Conservation (phyloP, 768 basidiomycete genomes). For the Harrya chromipes region DNA sequence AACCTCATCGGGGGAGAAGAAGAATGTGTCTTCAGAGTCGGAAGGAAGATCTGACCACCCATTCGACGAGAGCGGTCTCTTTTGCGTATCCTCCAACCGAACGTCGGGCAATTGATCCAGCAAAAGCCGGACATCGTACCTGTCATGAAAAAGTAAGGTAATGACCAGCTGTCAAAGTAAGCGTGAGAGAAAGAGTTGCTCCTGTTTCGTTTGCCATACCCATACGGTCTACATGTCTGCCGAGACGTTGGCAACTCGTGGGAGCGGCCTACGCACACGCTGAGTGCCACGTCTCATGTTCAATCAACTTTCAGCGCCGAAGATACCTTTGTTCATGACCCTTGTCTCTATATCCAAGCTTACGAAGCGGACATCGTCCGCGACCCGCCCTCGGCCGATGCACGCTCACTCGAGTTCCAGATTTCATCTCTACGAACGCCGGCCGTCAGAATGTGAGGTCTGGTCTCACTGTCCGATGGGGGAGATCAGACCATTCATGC, state of each 20-base stretch:
- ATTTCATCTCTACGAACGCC: conserved; percentile 3
- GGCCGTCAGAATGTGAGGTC: conserved; percentile 20
- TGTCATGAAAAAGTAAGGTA: conserved; percentile 34
- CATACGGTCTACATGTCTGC: conserved; percentile 7
- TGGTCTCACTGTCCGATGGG: conserved; percentile 38
- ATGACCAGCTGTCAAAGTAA: conserved; percentile 6
- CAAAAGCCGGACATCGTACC: conserved; percentile 80
- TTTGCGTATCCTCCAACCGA: background rate
- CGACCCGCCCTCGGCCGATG: conserved; percentile 42
- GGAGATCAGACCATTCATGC: conserved; percentile 11
- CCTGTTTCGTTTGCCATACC: background rate
- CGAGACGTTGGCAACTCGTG: conserved; percentile 11
- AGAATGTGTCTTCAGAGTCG: conserved; percentile 83
- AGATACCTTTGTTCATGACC: conserved; percentile 15
- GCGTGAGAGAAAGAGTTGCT: conserved; percentile 18
- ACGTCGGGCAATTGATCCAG: conserved; percentile 47
- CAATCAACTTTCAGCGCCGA: conserved; percentile 1
- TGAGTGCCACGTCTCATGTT: background rate
- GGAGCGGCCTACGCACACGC: conserved; percentile 1
- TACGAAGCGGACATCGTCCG: conserved; percentile 73
- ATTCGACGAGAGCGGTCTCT: conserved; percentile 42
- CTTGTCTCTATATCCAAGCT: conserved; percentile 56
- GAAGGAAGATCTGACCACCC: conserved; percentile 88
- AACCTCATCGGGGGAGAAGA: conserved; percentile 63
- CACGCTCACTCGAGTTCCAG: conserved; percentile 34